Conservation (phyloP, 805 yeast genomes). For the Allodekkera sacchari region DNA sequence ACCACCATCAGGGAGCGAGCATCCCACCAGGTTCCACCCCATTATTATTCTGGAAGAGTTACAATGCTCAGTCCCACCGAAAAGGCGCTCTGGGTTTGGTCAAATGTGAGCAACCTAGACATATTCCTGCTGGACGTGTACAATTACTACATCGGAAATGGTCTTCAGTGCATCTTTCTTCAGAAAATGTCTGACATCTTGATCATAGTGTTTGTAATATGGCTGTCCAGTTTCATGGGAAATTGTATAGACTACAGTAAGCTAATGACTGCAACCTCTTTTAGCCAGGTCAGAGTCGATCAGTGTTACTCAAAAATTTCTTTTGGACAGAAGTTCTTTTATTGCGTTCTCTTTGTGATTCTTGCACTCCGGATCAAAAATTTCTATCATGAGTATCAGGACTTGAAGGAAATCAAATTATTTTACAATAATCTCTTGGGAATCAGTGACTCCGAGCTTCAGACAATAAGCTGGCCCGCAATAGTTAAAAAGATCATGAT, state of each 20-base stretch:
- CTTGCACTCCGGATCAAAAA: conserved; percentile 45
- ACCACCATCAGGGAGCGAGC: no score
- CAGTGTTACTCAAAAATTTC: conserved; percentile 41
- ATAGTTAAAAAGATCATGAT: conserved; percentile 70
- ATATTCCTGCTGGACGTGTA: conserved; percentile 77
- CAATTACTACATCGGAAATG: conserved; percentile 77
- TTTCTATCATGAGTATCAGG: conserved; percentile 52
- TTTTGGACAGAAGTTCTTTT: conserved; percentile 44
- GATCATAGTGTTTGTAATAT: conserved; percentile 72
- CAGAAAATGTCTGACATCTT: conserved; percentile 57
- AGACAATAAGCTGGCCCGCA: conserved; percentile 88
- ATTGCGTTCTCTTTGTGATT: conserved; percentile 53
- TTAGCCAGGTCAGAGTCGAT: conserved; percentile 34
- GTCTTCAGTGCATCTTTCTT: conserved; percentile 69
- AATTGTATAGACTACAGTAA: conserved; percentile 65
- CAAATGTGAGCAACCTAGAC: conserved; percentile 89
- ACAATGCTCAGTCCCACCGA: conserved; percentile 53
- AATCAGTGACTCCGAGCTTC: conserved; percentile 73
- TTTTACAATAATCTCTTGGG: conserved; percentile 69
- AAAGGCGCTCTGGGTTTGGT: conserved; percentile 92
- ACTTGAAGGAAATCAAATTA: conserved; percentile 63
- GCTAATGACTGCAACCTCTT: conserved; percentile 26
- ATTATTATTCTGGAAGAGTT: conserved; percentile 7
- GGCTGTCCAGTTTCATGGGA: conserved; percentile 68
- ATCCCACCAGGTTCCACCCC: conserved; percentile 8